These are phyloP conservation scores for Coniella vitis DNA, from an alignment of 2,329 filamentous ascomycete genomes.

Conservation along the genomic window DNA sequence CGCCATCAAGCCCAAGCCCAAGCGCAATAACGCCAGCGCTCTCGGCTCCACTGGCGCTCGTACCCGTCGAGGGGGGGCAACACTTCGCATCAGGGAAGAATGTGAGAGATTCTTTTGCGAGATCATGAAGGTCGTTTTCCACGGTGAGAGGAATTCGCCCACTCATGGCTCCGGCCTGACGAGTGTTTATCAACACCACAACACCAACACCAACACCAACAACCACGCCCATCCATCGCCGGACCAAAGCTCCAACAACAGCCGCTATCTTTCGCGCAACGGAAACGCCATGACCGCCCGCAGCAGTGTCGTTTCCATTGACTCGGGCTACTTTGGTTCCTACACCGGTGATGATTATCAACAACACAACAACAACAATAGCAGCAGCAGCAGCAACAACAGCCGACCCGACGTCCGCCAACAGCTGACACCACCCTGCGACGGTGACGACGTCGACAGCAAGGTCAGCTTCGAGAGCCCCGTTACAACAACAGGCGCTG, in stretches of 20 bases:
- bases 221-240: conserved; percentile 6
- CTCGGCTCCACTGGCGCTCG: conserved; percentile 32
- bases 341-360: conserved; percentile 20
- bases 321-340: conserved; percentile 17
- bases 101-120: conserved; percentile 99
- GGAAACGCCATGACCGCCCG: neutral
- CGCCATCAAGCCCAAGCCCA: conserved; percentile 53
- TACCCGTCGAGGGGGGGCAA: conserved; percentile 77
- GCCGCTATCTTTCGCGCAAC: neutral
- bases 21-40: conserved; percentile 28
- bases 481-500: conserved; percentile 19
- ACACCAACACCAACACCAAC: conserved; percentile 30
- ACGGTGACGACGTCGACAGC: conserved; percentile 26
- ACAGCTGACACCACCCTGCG: conserved; percentile 41
- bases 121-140: conserved; percentile 88
- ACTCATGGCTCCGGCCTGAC: conserved; percentile 78
- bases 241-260: neutral
- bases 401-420: conserved; percentile 19
- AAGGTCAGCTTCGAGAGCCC: conserved; percentile 20
- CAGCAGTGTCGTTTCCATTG: conserved; percentile 10
- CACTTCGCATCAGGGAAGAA: conserved; percentile 96
- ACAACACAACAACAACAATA: conserved; percentile 3
- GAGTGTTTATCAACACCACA: conserved; percentile 55
- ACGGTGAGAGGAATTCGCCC: conserved; percentile 82
- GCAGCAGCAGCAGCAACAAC: too few species aligned